Conservation (phyloP, 1,284 basidiomycete species). For the Ganoderma boninense region DNA sequence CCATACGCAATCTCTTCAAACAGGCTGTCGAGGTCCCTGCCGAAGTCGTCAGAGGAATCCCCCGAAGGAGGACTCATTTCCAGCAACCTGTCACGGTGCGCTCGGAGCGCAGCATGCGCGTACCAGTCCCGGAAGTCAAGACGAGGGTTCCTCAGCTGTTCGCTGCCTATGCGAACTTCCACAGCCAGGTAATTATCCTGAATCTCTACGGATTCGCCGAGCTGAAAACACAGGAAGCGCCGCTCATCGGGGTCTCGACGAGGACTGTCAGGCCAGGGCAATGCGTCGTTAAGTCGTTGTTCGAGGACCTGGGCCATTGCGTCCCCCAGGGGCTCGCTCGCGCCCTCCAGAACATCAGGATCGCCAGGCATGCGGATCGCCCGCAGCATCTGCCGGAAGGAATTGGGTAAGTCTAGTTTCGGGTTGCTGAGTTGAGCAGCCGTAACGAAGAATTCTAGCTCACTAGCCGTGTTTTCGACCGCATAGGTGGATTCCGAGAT, state of each 20-base stretch:
- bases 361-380: background rate
- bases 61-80: no score
- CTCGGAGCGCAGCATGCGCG: background rate
- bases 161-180: background rate
- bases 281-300: background rate
- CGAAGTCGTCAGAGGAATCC: background rate
- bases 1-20: background rate
- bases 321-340: background rate
- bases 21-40: background rate
- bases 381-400: background rate
- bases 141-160: background rate
- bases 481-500: background rate
- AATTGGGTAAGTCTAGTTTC: background rate
- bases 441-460: background rate
- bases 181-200: background rate
- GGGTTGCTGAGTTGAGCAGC: background rate
- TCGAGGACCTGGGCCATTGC: background rate
- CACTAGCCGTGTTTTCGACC: background rate
- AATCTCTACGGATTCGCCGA: background rate
- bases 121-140: background rate
- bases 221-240: background rate
- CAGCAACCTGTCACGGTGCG: background rate
- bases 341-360: conserved; percentile 4
- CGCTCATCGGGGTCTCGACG: background rate
- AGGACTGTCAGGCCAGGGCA: background rate